phyloP scores from a whole-genome alignment of 1,284 basidiomycete species.

The Ustilago cynodontis region DNA sequence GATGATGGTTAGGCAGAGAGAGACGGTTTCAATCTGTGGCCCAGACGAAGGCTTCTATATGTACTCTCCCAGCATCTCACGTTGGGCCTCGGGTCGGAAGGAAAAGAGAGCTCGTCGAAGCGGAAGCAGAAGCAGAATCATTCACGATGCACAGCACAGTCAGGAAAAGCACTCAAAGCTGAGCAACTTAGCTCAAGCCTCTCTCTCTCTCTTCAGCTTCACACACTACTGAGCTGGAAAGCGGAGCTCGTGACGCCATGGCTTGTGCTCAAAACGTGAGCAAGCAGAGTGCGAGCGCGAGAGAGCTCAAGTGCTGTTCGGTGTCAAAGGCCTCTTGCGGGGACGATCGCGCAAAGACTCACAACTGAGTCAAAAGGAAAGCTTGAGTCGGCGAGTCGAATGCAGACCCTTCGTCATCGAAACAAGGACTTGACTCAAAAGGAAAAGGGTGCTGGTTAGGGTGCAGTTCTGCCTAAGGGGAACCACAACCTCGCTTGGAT shows the following conservation, averaged over 20 bases:
- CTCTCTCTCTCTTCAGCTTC: not conserved
- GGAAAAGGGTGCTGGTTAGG: conserved; percentile 8
- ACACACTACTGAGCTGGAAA: too few relatives aligned
- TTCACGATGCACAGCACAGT: not conserved
- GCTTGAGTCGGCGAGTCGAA: not conserved
- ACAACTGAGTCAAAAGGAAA: not conserved
- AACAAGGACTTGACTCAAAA: not conserved
- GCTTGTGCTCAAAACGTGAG: not conserved
- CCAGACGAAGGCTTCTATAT: not conserved
- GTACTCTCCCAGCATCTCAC: conserved; percentile 8
- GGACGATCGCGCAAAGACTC: conserved; percentile 7
- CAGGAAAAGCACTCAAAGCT: not conserved
- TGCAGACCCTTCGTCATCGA: conserved; percentile 5
- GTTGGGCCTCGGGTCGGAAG: not conserved
- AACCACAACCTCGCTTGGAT: not conserved
- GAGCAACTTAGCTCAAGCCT: not conserved
- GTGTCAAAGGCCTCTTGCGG: conserved; percentile 9
- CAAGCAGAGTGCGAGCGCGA: not conserved
- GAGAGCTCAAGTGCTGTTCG: not conserved
- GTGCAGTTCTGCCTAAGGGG: not conserved
- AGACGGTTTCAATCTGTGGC: not conserved
- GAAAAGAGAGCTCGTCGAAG: conserved; percentile 1
- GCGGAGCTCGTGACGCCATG: not conserved
- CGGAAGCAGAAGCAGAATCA: not conserved
- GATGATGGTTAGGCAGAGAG: not conserved